A percentile compares a stretch with the other conserved stretches of the same genome.
phyloP scores from a whole-genome alignment of 305 asterid genomes.

The Coffea humblotiana region DNA sequence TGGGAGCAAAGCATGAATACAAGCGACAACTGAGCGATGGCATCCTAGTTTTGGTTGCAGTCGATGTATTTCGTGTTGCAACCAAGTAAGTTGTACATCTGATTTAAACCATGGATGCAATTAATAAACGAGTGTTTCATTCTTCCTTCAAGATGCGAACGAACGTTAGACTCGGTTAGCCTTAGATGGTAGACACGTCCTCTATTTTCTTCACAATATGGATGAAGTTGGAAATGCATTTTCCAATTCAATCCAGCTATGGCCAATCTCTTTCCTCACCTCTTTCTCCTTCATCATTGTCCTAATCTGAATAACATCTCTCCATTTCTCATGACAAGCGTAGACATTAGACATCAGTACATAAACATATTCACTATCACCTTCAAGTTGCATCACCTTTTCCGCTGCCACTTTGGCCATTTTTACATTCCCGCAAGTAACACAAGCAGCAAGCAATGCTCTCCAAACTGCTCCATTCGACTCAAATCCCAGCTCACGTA shows the following conservation, averaged over 20 bases:
- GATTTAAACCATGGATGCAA: too few relatives aligned
- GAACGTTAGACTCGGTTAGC: not conserved
- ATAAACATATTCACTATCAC: conserved; percentile 56
- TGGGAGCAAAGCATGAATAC: not conserved
- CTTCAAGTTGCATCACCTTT: conserved; percentile 53
- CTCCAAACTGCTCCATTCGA: conserved; percentile 62
- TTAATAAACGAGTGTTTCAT: too few relatives aligned
- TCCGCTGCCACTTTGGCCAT: conserved; percentile 59
- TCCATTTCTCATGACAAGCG: conserved; percentile 56
- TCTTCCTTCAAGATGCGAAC: not conserved
- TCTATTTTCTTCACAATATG: not conserved
- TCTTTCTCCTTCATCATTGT: conserved; percentile 55
- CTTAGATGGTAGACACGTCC: not conserved
- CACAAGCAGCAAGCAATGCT: conserved; percentile 64
- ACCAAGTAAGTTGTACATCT: too few relatives aligned
- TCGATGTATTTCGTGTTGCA: not conserved
- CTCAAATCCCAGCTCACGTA: conserved; percentile 41
- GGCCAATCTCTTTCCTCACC: conserved; percentile 56
- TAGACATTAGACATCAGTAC: conserved; percentile 64
- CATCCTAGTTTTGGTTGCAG: not conserved
- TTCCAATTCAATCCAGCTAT: conserved; percentile 63
- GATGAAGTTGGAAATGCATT: conserved; percentile 14
- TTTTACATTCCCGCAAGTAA: conserved; percentile 43
- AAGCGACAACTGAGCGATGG: not conserved
- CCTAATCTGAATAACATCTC: conserved; percentile 46